phyloP scores from a whole-genome alignment of 148 eudicot genomes.

The Amaranthus hypochondriacus region DNA sequence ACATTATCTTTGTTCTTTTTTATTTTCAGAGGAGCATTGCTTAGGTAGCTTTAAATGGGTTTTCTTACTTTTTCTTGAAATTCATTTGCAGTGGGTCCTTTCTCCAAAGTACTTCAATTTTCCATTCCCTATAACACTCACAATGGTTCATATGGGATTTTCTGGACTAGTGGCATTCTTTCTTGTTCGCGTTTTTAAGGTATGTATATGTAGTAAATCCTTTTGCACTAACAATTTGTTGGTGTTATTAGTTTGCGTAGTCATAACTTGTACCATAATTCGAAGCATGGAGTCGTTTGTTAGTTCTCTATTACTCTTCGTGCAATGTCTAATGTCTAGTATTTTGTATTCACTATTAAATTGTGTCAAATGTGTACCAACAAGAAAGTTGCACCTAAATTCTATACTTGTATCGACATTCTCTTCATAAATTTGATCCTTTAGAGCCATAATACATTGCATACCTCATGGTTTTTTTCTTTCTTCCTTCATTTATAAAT shows the following conservation, averaged over 20 bases:
- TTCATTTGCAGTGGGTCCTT: slow-evolving; percentile 89
- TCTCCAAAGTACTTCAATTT: slow-evolving; percentile 98
- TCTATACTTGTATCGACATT: neutral
- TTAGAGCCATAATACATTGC: neutral
- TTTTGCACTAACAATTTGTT: neutral
- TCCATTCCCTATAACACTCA: slow-evolving; percentile 91
- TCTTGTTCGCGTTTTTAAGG: slow-evolving; percentile 94
- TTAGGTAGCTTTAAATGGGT: slow-evolving; percentile 6
- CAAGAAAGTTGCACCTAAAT: neutral
- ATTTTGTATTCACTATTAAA: no score
- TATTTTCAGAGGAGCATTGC: neutral
- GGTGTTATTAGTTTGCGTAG: neutral
- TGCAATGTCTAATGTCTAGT: no score
- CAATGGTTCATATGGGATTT: slow-evolving; percentile 99
- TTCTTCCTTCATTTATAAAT: neutral
- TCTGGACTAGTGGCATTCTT: slow-evolving; percentile 88
- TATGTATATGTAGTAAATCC: slow-evolving; percentile 19
- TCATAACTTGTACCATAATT: neutral
- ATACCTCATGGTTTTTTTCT: neutral
- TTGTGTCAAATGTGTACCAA: no score
- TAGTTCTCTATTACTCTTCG: no score
- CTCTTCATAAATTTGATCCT: neutral
- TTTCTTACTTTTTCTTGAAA: neutral
- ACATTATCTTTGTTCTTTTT: neutral
- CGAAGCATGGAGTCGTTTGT: no score